Conservation (phyloP, 108 stramenopile genomes). For the Cyclotella atomus region DNA sequence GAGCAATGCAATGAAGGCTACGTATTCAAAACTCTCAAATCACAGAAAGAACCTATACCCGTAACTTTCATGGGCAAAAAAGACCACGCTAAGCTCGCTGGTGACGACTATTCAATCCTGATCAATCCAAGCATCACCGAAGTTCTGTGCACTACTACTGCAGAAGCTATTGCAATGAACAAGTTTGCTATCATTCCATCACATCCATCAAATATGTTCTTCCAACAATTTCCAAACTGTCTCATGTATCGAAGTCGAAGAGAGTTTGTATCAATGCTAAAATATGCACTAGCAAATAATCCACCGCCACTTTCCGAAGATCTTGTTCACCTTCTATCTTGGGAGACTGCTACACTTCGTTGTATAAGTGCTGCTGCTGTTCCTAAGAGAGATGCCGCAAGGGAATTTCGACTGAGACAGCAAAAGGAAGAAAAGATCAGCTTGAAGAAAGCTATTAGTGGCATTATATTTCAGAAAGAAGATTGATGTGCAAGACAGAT, state of each 20-base stretch:
- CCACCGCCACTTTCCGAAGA: slow-evolving; percentile 51
- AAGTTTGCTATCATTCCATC: slow-evolving; percentile 79
- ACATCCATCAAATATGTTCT: slow-evolving; percentile 81
- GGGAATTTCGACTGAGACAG: slow-evolving; percentile 49
- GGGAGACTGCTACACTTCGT: slow-evolving; percentile 80
- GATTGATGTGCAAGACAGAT: not conserved
- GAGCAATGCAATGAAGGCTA: slow-evolving; percentile 1
- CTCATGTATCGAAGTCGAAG: slow-evolving; percentile 54
- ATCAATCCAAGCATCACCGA: slow-evolving; percentile 81
- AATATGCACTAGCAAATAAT: slow-evolving; percentile 62
- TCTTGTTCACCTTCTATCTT: slow-evolving; percentile 50
- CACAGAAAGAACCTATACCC: slow-evolving; percentile 51
- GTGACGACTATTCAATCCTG: slow-evolving; percentile 71
- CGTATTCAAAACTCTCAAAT: slow-evolving; percentile 13
- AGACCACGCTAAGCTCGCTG: slow-evolving; percentile 62
- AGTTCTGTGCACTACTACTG: slow-evolving; percentile 87
- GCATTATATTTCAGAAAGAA: slow-evolving; percentile 22
- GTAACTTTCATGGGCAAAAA: slow-evolving; percentile 63
- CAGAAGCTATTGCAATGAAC: slow-evolving; percentile 88
- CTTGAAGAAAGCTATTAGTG: slow-evolving; percentile 34
- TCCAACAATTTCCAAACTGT: slow-evolving; percentile 78
- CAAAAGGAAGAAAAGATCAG: slow-evolving; percentile 26
- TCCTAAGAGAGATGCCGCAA: slow-evolving; percentile 56
- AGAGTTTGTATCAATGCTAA: slow-evolving; percentile 58
- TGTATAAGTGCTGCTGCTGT: slow-evolving; percentile 60